Conservation (phyloP, 768 basidiomycete species). For the Lentinula raphanica region DNA sequence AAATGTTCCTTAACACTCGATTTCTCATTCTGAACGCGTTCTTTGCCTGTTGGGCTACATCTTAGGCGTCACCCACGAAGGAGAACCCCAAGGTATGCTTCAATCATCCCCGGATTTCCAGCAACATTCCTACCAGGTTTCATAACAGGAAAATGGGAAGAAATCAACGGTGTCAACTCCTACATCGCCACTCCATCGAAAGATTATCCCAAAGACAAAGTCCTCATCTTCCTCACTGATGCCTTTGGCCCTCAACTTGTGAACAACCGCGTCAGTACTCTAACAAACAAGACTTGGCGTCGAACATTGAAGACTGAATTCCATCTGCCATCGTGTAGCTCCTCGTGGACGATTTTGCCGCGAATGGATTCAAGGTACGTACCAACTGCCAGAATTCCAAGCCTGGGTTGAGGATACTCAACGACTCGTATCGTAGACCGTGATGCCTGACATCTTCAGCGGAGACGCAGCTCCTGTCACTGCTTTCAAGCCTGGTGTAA, state of each 20-base stretch:
- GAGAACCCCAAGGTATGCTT: conserved; percentile 35
- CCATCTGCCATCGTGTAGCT: too few species aligned
- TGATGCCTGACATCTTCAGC: conserved; percentile 37
- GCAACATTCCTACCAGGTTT: too few species aligned
- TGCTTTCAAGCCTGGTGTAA: conserved; percentile 28
- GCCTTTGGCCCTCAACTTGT: conserved; percentile 43
- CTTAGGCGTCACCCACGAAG: conserved; percentile 49
- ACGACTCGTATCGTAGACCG: conserved; percentile 25
- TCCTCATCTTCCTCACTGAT: conserved; percentile 49
- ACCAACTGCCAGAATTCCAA: background rate
- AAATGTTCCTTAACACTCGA: too few species aligned
- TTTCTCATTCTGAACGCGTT: too few species aligned
- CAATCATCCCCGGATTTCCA: background rate
- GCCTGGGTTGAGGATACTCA: too few species aligned
- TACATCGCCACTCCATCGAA: conserved; percentile 51
- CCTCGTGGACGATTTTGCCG: conserved; percentile 29
- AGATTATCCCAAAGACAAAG: conserved; percentile 52
- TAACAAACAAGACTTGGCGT: too few species aligned
- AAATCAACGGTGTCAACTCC: conserved; percentile 40
- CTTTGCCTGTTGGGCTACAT: too few species aligned
- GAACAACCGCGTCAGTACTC: conserved; percentile 38
- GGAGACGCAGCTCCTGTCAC: conserved; percentile 35
- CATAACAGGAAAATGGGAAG: conserved; percentile 39
- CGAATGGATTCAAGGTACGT: conserved; percentile 32
- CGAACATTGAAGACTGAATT: too few species aligned